phyloP scores from a whole-genome alignment of 257 asterid species.

The Salvia miltiorrhiza region DNA sequence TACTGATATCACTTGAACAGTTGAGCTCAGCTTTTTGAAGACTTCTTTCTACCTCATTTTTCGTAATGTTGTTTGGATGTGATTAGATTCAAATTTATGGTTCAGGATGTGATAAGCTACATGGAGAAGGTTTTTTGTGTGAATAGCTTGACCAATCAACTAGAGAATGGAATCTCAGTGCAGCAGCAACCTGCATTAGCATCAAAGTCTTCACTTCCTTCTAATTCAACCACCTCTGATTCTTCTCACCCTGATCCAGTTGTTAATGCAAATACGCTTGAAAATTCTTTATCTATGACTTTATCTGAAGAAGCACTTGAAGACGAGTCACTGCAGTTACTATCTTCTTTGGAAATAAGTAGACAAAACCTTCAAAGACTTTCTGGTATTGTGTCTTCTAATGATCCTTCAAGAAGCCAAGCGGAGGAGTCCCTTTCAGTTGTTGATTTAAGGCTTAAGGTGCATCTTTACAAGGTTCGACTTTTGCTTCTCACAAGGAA shows the following conservation, averaged over 20 bases:
- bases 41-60: not conserved
- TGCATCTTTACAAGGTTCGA: slow-evolving; percentile 80
- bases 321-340: slow-evolving; percentile 63
- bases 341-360: slow-evolving; percentile 58
- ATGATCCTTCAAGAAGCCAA: slow-evolving; percentile 53
- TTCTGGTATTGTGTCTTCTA: slow-evolving; percentile 49
- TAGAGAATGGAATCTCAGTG: slow-evolving; percentile 51
- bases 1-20: not conserved
- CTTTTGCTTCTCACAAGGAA: slow-evolving; percentile 70
- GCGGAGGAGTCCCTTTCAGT: slow-evolving; percentile 53
- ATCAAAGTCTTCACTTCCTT: slow-evolving; percentile 52
- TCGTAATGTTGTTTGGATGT: not conserved
- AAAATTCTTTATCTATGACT: slow-evolving; percentile 57
- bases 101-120: slow-evolving; percentile 85
- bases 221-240: slow-evolving; percentile 42
- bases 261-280: slow-evolving; percentile 39
- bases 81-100: slow-evolving; percentile 24
- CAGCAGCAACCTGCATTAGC: slow-evolving; percentile 41
- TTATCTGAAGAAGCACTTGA: slow-evolving; percentile 80
- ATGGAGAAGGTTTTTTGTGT: slow-evolving; percentile 76
- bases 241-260: slow-evolving; percentile 51
- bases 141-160: slow-evolving; percentile 55
- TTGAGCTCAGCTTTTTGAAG: not conserved
- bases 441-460: slow-evolving; percentile 61
- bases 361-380: slow-evolving; percentile 48